Conservation (phyloP, 1,284 basidiomycete genomes). For the Pholiota adiposa region DNA sequence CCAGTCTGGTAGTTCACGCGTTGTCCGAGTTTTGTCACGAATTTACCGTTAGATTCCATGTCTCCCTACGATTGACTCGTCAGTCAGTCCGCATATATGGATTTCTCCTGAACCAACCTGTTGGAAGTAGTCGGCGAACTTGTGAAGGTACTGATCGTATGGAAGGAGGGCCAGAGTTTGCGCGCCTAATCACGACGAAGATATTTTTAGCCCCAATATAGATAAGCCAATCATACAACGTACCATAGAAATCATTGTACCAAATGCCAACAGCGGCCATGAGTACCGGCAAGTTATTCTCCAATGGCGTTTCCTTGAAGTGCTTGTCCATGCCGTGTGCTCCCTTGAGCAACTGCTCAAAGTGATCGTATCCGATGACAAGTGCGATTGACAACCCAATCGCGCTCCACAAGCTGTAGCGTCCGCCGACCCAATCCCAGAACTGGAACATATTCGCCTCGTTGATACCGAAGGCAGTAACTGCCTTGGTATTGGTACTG, state of each 20-base stretch:
- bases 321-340: conserved; percentile 99
- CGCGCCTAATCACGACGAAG: conserved; percentile 51
- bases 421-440: conserved; percentile 99
- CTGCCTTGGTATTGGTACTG: conserved; percentile 94
- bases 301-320: conserved; percentile 87
- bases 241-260: conserved; percentile 98
- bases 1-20: conserved; percentile 97
- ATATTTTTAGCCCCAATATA: not conserved
- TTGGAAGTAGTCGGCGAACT: conserved; percentile 99
- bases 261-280: conserved; percentile 94
- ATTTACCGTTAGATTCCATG: conserved; percentile 99
- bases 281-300: conserved; percentile 92
- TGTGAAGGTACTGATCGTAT: conserved; percentile 99
- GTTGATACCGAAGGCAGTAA: conserved; percentile 94
- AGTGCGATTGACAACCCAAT: conserved; percentile 96
- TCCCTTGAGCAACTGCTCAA: conserved; percentile 87
- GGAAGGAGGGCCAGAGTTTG: conserved; percentile 96
- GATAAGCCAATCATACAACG: conserved; percentile 16
- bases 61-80: conserved; percentile 62
- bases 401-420: conserved; percentile 98
- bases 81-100: not conserved
- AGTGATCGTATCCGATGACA: conserved; percentile 94
- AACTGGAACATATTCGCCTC: conserved; percentile 98
- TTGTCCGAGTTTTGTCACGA: conserved; percentile 90
- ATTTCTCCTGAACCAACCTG: conserved; percentile 52